Conservation (phyloP, 2,329 filamentous ascomycete species). For the Sporothrix luriei region DNA sequence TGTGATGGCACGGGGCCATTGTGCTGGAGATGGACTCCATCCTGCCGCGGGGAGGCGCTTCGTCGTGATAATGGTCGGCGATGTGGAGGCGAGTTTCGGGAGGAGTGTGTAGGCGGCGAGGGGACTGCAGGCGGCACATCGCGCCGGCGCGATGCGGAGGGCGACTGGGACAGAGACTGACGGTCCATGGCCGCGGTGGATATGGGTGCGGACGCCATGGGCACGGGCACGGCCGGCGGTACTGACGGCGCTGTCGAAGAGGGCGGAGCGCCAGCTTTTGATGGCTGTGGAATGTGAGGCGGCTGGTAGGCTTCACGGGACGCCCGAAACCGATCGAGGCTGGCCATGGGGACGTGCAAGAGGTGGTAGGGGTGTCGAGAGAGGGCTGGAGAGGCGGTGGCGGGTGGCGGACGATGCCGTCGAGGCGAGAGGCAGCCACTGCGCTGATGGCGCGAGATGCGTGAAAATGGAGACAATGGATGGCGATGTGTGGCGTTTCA, state of each 20-base stretch:
- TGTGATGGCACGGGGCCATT: neutral
- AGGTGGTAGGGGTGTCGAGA: neutral
- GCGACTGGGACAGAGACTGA: constrained; percentile 41
- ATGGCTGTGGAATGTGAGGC: constrained; percentile 48
- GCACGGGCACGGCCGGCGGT: neutral
- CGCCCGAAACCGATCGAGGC: constrained; percentile 62
- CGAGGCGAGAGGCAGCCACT: constrained; percentile 8
- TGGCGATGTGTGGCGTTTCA: too few relatives aligned
- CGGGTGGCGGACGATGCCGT: neutral
- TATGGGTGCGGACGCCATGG: neutral
- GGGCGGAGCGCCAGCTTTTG: constrained; percentile 31
- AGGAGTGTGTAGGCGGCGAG: constrained; percentile 60
- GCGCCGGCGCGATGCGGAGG: constrained; percentile 45
- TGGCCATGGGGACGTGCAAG: constrained; percentile 52
- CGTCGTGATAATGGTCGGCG: constrained; percentile 49
- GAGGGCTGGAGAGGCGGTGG: neutral
- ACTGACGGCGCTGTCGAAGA: constrained; percentile 5
- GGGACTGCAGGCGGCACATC: constrained; percentile 64
- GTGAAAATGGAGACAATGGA: neutral
- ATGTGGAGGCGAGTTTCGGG: constrained; percentile 58
- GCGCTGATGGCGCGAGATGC: constrained; percentile 10
- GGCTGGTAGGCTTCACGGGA: constrained; percentile 61
- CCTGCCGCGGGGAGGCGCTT: constrained; percentile 45
- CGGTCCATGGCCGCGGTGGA: constrained; percentile 42
- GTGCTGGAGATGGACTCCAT: constrained; percentile 33